phyloP scores from a whole-genome alignment of 1,284 basidiomycete species.

The Sanghuangporus weigelae region DNA sequence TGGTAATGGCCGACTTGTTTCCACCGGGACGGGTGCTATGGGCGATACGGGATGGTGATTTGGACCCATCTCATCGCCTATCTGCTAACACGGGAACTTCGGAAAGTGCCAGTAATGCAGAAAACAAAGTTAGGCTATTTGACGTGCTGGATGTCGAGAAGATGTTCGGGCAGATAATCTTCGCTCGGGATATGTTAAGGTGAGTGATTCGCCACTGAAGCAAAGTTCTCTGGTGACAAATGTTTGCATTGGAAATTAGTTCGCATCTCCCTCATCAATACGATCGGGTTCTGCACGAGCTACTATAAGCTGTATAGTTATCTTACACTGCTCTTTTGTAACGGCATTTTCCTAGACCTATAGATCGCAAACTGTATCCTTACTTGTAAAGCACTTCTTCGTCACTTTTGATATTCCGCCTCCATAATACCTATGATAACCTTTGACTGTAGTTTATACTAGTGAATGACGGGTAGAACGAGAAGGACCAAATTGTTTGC shows the following conservation, averaged over 20 bases:
- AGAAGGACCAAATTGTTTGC: not conserved
- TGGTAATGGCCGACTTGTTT: slow-evolving; percentile 70
- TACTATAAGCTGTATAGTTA: slow-evolving; percentile 34
- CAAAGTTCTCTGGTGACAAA: not conserved
- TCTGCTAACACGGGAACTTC: slow-evolving; percentile 12
- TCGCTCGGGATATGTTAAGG: slow-evolving; percentile 78
- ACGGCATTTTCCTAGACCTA: not conserved
- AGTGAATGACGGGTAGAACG: not conserved
- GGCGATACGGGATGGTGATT: slow-evolving; percentile 65
- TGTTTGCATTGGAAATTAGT: slow-evolving; percentile 25
- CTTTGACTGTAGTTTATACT: not conserved
- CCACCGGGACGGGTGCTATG: slow-evolving; percentile 78
- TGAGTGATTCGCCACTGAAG: slow-evolving; percentile 26
- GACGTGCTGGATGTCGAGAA: slow-evolving; percentile 69
- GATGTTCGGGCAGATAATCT: slow-evolving; percentile 78
- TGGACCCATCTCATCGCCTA: slow-evolving; percentile 47
- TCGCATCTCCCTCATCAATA: slow-evolving; percentile 65
- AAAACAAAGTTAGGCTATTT: slow-evolving; percentile 56
- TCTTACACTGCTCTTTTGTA: not conserved
- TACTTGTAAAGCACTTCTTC: not conserved
- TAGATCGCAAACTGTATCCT: not conserved
- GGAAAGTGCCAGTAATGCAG: slow-evolving; percentile 18
- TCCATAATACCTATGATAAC: not conserved
- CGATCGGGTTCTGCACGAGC: slow-evolving; percentile 59
- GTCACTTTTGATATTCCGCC: not conserved